Conservation (phyloP, 192 early-diverging fungal genomes). For the Backusella macrospora region DNA sequence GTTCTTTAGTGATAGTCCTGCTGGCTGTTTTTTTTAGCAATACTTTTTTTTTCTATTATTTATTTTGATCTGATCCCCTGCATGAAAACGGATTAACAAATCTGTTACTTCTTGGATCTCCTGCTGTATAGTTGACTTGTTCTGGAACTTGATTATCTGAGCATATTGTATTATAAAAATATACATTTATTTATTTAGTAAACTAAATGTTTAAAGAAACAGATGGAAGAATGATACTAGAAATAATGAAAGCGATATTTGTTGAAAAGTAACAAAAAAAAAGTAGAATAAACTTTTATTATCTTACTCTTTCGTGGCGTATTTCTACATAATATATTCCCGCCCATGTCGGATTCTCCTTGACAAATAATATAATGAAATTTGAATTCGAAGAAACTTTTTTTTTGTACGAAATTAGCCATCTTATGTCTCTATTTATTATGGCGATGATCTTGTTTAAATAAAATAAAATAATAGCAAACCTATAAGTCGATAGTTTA, state of each 20-base stretch:
- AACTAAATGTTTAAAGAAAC: background rate
- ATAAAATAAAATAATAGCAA: background rate
- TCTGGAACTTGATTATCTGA: constrained; percentile 3
- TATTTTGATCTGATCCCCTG: constrained; percentile 3
- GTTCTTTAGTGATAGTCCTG: too few species aligned
- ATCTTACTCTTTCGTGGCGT: background rate
- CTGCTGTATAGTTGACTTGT: constrained; percentile 5
- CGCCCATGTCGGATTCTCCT: background rate
- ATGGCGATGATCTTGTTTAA: background rate
- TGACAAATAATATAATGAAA: background rate
- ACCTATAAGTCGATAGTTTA: background rate
- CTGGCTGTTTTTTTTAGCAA: background rate
- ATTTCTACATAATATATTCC: background rate
- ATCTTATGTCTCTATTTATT: too few species aligned
- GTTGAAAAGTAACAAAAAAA: background rate
- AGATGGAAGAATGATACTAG: background rate
- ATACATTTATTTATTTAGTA: background rate
- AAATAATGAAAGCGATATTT: too few species aligned
- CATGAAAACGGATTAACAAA: background rate
- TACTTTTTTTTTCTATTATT: background rate
- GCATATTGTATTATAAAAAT: background rate
- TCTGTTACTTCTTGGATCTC: constrained; percentile 8
- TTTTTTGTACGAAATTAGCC: too few species aligned
- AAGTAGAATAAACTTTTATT: background rate
- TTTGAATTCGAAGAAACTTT: too few species aligned